Base-by-base conservation (phyloP, 192 early-diverging fungal species). In the Coemansia sp. region DNA sequence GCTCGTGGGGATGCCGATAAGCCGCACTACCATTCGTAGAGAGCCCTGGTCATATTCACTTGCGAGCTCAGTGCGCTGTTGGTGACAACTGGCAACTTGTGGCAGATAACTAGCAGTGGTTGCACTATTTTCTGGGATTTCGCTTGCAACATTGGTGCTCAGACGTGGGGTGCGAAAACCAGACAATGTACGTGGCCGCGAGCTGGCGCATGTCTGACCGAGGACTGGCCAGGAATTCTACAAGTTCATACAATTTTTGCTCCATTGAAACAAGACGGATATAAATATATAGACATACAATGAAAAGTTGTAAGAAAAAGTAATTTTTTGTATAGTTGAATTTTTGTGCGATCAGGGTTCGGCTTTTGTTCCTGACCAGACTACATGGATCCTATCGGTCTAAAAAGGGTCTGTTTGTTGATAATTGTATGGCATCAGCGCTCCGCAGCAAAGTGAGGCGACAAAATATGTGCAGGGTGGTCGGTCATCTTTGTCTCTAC, bases 21-120 rank as follows among this genome's bases (percentile, higher is more conserved):
- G 68, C 15, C 85, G 72, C 52, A 92, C 84, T 1, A 97, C 65
- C 73, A 90, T 86, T 31, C 87, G 84, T 36, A 97, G 70, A 64
- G 93, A 92, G n/a, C 83, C 88, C 27, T 85, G 18, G 92, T 90
- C 44, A 97, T 75, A 81, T 97, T 98, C 57, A 98, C 90, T 73
- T 1, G 94, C 93, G 70, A 20, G n/a, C n/a, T n/a, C n/a, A n/a
- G n/a, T n/a, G n/a, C n/a, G n/a, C n/a, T n/a, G n/a, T n/a, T n/a
- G n/a, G 94, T 93, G 16, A 87, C 92, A 8, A 89, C 88, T 20
- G 90, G 87, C 49, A 89, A 86, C 36, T 94, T 92, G 55, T 88
- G 87, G 73, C 87, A 77, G 41, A 93, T 69, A 7, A 80, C 81
- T 52, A 94, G 90, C 65, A 95, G 78, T 46, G 89, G 89, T 62